Evolutionary conservation across 345 rosid species (phyloP).

Genomic region (Leavenworthia alabamica): DNA sequence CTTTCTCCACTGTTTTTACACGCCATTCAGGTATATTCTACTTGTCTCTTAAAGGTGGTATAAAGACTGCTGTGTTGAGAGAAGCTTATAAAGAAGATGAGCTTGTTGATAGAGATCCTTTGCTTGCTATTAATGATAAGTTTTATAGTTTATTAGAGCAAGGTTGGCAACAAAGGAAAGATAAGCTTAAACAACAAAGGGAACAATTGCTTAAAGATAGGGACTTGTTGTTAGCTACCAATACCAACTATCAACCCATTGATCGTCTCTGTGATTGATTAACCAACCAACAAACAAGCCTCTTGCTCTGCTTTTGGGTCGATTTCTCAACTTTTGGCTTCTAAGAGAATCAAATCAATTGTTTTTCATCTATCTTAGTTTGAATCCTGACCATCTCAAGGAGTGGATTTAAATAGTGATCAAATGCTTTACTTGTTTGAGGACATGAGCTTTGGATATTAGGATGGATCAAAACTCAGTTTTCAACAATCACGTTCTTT

Average conservation of each 20-base stretch:
- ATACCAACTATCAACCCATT: background rate
- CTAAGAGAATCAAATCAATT: background rate
- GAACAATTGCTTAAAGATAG: constrained; percentile 41
- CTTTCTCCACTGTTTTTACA: constrained; percentile 65
- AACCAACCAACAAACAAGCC: background rate
- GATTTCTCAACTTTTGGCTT: background rate
- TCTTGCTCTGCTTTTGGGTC: too few species aligned
- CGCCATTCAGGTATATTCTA: constrained; percentile 90
- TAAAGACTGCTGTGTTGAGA: constrained; percentile 72
- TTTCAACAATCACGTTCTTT: background rate
- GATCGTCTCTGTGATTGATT: constrained; percentile 25
- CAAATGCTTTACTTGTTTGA: too few species aligned
- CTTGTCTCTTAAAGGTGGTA: constrained; percentile 77
- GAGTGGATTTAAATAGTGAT: too few species aligned
- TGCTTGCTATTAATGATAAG: constrained; percentile 62
- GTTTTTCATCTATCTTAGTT: background rate
- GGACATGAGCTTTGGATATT: background rate
- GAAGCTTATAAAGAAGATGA: constrained; percentile 59
- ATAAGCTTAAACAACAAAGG: constrained; percentile 34
- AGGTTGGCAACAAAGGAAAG: constrained; percentile 61
- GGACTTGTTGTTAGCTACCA: constrained; percentile 32
- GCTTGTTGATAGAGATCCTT: constrained; percentile 59
- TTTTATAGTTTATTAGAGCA: constrained; percentile 54
- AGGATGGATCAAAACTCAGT: background rate
- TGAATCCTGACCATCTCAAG: too few species aligned